phyloP scores from a whole-genome alignment of 257 asterid genomes.

The Plantago major region DNA sequence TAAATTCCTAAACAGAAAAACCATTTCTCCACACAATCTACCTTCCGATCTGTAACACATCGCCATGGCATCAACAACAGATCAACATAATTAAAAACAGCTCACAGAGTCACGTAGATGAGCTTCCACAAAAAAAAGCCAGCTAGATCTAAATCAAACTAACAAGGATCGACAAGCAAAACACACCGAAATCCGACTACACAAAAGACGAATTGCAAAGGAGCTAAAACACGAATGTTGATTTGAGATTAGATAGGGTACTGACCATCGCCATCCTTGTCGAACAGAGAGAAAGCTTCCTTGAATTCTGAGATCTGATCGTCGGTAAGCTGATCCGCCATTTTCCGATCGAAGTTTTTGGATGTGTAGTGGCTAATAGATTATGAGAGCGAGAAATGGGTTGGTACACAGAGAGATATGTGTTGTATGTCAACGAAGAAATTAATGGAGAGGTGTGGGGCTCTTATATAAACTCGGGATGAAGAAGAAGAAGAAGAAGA shows the following conservation, averaged over 20 bases:
- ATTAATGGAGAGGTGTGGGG: neutral
- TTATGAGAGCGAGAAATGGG: no score
- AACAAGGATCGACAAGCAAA: neutral
- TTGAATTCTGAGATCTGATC: constrained; percentile 69
- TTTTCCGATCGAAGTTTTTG: constrained; percentile 2
- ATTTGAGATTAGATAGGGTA: neutral
- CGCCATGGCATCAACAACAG: no score
- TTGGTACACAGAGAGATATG: neutral
- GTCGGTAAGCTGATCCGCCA: constrained; percentile 68
- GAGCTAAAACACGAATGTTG: neutral
- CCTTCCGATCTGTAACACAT: no score
- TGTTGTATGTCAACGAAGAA: constrained; percentile 2
- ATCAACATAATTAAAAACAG: no score
- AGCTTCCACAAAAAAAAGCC: no score
- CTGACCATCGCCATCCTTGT: constrained; percentile 62
- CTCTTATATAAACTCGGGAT: constrained; percentile 5
- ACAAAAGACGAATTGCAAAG: neutral
- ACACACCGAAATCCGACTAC: neutral
- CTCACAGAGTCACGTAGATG: no score
- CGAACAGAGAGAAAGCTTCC: constrained; percentile 64
- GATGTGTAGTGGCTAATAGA: neutral
- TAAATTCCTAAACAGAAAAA: no score
- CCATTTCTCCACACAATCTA: no score
- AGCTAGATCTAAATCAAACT: neutral
- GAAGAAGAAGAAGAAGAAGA: neutral